Evolutionary conservation across 2,329 filamentous ascomycete species (phyloP).

Genomic region (Alternaria sp.): DNA sequence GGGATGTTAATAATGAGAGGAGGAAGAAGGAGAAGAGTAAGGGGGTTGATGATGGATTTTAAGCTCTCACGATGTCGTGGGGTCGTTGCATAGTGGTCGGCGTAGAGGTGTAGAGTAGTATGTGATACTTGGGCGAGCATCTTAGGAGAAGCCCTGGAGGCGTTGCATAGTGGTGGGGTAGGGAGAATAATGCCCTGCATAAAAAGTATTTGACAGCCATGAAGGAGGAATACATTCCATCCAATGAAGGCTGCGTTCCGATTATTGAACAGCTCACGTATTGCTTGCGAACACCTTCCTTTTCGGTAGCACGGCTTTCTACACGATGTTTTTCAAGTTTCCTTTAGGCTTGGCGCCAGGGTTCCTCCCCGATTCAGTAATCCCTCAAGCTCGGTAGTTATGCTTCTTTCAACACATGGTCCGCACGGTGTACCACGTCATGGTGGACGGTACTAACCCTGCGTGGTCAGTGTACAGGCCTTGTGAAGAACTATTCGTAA

Average conservation of each 20-base stretch:
- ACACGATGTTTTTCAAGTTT: background rate
- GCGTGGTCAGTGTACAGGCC: background rate
- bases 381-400: slow-evolving; percentile 3
- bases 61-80: background rate
- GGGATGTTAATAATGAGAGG: slow-evolving; percentile 59
- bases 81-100: background rate
- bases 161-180: background rate
- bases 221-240: background rate
- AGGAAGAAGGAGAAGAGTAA: slow-evolving; percentile 54
- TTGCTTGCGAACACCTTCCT: background rate
- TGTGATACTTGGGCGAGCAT: background rate
- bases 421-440: slow-evolving; percentile 10
- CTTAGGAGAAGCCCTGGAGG: background rate
- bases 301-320: background rate
- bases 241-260: background rate
- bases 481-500: background rate
- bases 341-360: background rate
- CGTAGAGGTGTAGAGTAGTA: background rate
- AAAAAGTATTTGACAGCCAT: background rate
- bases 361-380: background rate
- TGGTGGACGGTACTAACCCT: background rate
- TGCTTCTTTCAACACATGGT: slow-evolving; percentile 7
- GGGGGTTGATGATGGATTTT: slow-evolving; percentile 62
- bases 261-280: background rate
- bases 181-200: background rate